A percentile compares a stretch with the other conserved stretches of the same genome.
Conservation (phyloP, 1,284 basidiomycete species). For the Austropuccinia psidii region DNA sequence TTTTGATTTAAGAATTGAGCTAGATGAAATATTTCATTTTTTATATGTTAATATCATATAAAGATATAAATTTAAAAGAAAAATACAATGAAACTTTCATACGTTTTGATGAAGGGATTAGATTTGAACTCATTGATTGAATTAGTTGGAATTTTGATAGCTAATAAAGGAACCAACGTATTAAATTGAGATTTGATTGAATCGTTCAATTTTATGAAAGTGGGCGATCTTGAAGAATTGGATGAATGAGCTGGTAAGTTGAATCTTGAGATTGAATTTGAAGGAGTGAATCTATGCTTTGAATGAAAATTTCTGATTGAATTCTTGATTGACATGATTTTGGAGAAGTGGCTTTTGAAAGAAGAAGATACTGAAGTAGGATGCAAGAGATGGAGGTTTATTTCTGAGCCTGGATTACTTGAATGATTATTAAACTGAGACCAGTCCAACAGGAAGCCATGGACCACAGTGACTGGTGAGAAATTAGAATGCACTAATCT, state of each 20-base stretch:
- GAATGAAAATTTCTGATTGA: too few species aligned
- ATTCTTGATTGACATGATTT: too few species aligned
- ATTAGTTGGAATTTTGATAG: not conserved
- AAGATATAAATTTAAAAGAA: not conserved
- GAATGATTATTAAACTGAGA: too few species aligned
- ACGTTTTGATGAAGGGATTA: constrained; percentile 5
- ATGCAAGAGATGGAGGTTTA: too few species aligned
- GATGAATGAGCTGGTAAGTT: not conserved
- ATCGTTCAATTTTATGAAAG: not conserved
- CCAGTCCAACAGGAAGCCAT: too few species aligned
- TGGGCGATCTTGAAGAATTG: not conserved
- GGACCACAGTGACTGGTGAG: too few species aligned
- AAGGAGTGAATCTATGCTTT: not conserved
- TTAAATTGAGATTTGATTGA: constrained; percentile 5
- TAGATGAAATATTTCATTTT: not conserved
- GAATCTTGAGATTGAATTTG: not conserved
- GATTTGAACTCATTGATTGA: constrained; percentile 24
- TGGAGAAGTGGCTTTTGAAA: too few species aligned
- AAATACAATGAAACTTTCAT: not conserved
- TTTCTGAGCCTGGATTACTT: too few species aligned
- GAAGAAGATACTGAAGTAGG: too few species aligned
- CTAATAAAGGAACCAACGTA: constrained; percentile 3
- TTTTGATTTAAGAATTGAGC: constrained; percentile 19
- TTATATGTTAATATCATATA: not conserved
- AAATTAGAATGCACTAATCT: too few species aligned